Base-by-base conservation (phyloP, 208 protist species). In the Acanthamoeba royreba region DNA sequence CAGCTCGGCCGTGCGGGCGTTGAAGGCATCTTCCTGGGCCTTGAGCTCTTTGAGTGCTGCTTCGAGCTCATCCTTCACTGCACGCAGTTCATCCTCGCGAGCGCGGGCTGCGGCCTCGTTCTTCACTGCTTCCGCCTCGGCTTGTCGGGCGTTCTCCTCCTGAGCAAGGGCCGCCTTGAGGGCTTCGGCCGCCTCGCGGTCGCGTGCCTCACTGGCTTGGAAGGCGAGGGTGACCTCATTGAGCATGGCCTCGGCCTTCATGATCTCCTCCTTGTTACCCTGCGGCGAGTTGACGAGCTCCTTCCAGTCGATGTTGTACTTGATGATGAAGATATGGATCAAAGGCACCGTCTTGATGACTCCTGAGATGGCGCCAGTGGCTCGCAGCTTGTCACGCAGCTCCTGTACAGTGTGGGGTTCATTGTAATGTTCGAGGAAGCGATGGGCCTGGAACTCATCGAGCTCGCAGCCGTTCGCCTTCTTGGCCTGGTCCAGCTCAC, bases 181-280 rank as follows among this genome's bases (percentile, higher is more conserved):
- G 19, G n/a, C n/a, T n/a, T n/a, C n/a, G 83, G 53, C n/a, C 17
- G 72, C 72, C 25, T 46, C 72, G 19, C 25, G 45, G 19, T 83
- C 19, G 19, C 72, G 17, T n/a, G n/a, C 77, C 25, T 83, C 72
- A 25, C 19, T 22, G 19, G 17, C 53, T 25, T 74, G 83, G 9
- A 77, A 19, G 35, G 91, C 91, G 31, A 28, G 7, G 43, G 87
- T 83, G 13, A 55, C 61, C 28, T 79, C 91, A 25, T 93, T 74
- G 22, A 92, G 28, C 53, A 83, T 77, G 69, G 87, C 53, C 33
- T 22, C 22, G 42, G 93, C 93, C 77, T 94, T 89, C 17, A 42
- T 88, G 87, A 94, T 94, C 88, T 94, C 86, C 58, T 85, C 83
- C 42, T 74, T 89, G 77, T 74, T 58, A 28, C 88, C 93, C 33